Percentiles rank a stretch among this genome's conserved stretches.
Conservation (phyloP, 2,329 filamentous ascomycete genomes). For the Colletotrichum neosansevieriae region DNA sequence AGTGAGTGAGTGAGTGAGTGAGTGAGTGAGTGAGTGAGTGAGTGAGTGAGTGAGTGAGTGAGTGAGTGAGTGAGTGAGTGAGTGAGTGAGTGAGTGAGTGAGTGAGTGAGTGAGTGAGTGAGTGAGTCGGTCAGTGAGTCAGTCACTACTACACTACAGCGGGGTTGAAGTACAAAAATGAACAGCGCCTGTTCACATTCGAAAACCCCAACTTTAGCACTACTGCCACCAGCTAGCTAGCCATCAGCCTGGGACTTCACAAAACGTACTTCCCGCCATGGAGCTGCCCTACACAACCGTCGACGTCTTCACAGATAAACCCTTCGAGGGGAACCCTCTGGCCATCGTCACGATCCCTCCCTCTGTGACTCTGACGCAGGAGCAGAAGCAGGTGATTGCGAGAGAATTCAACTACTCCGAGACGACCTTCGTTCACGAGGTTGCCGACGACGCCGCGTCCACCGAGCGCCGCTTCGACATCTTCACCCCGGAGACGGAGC, state of each 20-base stretch:
- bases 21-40: no score
- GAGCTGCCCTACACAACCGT: slow-evolving; percentile 64
- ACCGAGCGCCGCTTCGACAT: slow-evolving; percentile 66
- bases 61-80: no score
- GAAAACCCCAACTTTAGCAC: no score
- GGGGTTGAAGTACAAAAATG: background rate
- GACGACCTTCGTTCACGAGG: slow-evolving; percentile 71
- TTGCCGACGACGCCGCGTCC: slow-evolving; percentile 46
- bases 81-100: no score
- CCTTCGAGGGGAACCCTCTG: slow-evolving; percentile 70
- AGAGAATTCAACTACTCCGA: slow-evolving; percentile 74
- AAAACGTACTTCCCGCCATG: slow-evolving; percentile 41
- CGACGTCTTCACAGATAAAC: slow-evolving; percentile 68
- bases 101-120: no score
- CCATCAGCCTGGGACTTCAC: background rate
- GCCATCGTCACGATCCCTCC: slow-evolving; percentile 68
- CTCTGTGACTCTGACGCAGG: slow-evolving; percentile 57
- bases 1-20: no score
- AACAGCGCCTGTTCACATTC: no score
- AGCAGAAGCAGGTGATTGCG: slow-evolving; percentile 69
- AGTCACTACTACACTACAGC: no score
- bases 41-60: no score
- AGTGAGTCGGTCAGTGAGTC: no score
- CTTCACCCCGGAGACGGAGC: slow-evolving; percentile 65
- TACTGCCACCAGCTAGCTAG: no score